These are phyloP conservation scores for Knoxdaviesia proteae DNA, from an alignment of 2,329 filamentous ascomycete species.

Conservation along the genomic window DNA sequence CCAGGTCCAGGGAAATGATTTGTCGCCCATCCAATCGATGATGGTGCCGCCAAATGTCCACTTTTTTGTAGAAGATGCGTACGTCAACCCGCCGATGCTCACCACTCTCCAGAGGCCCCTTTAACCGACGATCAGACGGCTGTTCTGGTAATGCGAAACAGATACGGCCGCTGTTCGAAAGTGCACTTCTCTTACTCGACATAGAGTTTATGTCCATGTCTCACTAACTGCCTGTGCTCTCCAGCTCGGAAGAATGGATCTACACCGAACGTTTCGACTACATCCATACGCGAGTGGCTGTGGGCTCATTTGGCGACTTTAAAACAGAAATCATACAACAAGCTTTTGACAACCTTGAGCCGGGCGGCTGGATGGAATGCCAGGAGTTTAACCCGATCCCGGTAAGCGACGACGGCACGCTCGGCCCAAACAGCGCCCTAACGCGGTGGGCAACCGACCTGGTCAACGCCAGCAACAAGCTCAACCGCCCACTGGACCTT, in stretches of 20 bases:
- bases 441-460: constrained; percentile 19
- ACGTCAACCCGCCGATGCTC: constrained; percentile 6
- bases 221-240: not conserved
- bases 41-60: constrained; percentile 52
- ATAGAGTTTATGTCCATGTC: not conserved
- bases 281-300: constrained; percentile 28
- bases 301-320: constrained; percentile 28
- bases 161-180: too few relatives aligned
- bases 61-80: constrained; percentile 50
- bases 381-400: constrained; percentile 22
- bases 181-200: not conserved
- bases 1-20: constrained; percentile 39
- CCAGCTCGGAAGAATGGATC: constrained; percentile 25
- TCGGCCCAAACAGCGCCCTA: constrained; percentile 17
- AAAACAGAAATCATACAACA: constrained; percentile 27
- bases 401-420: constrained; percentile 23
- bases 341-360: constrained; percentile 25
- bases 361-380: constrained; percentile 33
- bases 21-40: constrained; percentile 45
- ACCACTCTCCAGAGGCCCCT: not conserved
- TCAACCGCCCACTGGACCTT: constrained; percentile 17
- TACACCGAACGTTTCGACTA: constrained; percentile 34
- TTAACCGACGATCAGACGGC: not conserved
- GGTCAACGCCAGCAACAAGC: constrained; percentile 14
- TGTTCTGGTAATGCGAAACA: too few relatives aligned